Percentiles rank a stretch among this genome's conserved stretches.
These are phyloP conservation scores for Beta lomatogona DNA, from an alignment of 179 eudicot species.

Conservation along the genomic window DNA sequence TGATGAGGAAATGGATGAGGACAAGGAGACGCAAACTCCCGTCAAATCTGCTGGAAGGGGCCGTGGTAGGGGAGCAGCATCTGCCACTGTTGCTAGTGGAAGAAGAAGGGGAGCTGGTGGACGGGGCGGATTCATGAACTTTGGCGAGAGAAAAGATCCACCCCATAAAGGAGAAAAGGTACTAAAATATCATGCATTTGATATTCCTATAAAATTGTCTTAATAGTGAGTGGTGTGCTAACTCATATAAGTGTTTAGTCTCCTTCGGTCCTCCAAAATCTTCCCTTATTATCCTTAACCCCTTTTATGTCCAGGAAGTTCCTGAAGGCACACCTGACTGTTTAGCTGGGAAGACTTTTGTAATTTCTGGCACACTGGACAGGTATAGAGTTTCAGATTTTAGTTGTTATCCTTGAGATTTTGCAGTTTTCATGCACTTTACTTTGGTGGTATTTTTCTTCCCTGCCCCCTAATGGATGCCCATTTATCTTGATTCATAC, in stretches of 20 bases:
- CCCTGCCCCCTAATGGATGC: neutral
- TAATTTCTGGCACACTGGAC: conserved; percentile 97
- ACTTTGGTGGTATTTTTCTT: neutral
- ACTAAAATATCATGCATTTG: neutral
- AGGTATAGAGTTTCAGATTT: conserved; percentile 46
- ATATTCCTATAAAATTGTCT: neutral
- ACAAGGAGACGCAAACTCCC: conserved; percentile 40
- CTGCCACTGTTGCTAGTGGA: conserved; percentile 60
- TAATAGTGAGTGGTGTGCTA: neutral
- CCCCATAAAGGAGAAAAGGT: conserved; percentile 99
- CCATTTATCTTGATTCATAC: neutral
- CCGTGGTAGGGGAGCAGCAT: conserved; percentile 83
- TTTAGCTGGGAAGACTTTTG: conserved; percentile 89
- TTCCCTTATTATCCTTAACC: neutral
- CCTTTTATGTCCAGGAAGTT: conserved; percentile 62
- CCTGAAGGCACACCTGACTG: conserved; percentile 95
- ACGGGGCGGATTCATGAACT: conserved; percentile 84
- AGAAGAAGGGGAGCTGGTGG: conserved; percentile 95
- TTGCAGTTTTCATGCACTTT: neutral
- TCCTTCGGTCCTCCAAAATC: neutral
- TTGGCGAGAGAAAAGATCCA: conserved; percentile 97
- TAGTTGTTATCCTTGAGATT: neutral
- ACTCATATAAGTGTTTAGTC: neutral
- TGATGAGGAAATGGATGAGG: conserved; percentile 57
- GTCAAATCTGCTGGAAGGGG: conserved; percentile 81